phyloP scores from a whole-genome alignment of 2,329 filamentous ascomycete genomes.

The Bimuria novae-zelandiae region DNA sequence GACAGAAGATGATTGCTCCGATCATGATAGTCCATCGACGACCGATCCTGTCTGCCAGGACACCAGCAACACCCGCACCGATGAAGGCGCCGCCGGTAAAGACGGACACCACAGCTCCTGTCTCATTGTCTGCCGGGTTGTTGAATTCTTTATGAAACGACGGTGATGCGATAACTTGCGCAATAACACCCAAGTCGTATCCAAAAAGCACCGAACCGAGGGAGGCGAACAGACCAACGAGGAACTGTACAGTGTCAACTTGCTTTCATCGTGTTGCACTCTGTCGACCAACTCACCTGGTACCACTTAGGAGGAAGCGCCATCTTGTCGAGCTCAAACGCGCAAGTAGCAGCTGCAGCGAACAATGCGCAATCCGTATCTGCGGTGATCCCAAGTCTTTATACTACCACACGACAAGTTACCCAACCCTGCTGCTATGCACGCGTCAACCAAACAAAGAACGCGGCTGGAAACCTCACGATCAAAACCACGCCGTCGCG shows the following conservation, averaged over 20 bases:
- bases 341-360: slow-evolving; percentile 10
- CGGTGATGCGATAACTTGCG: slow-evolving; percentile 57
- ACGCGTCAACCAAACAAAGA: slow-evolving; percentile 1
- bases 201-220: slow-evolving; percentile 63
- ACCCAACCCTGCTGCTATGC: neutral
- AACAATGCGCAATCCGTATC: slow-evolving; percentile 14
- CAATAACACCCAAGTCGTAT: slow-evolving; percentile 65
- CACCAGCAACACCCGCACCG: slow-evolving; percentile 68
- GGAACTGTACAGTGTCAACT: slow-evolving; percentile 49
- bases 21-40: slow-evolving; percentile 73
- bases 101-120: slow-evolving; percentile 73
- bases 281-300: too few species aligned
- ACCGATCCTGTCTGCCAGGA: slow-evolving; percentile 66
- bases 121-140: slow-evolving; percentile 49
- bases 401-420: slow-evolving; percentile 16
- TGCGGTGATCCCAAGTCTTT: slow-evolving; percentile 16
- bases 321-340: slow-evolving; percentile 46
- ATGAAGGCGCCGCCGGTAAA: slow-evolving; percentile 79
- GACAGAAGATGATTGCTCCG: slow-evolving; percentile 71
- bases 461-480: neutral
- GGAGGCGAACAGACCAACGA: slow-evolving; percentile 63
- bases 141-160: slow-evolving; percentile 49
- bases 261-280: neutral
- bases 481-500: slow-evolving; percentile 4
- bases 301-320: slow-evolving; percentile 62